These are phyloP conservation scores for Cladosporium cucumerinum DNA, from an alignment of 2,329 filamentous ascomycete species.

Conservation along the genomic window DNA sequence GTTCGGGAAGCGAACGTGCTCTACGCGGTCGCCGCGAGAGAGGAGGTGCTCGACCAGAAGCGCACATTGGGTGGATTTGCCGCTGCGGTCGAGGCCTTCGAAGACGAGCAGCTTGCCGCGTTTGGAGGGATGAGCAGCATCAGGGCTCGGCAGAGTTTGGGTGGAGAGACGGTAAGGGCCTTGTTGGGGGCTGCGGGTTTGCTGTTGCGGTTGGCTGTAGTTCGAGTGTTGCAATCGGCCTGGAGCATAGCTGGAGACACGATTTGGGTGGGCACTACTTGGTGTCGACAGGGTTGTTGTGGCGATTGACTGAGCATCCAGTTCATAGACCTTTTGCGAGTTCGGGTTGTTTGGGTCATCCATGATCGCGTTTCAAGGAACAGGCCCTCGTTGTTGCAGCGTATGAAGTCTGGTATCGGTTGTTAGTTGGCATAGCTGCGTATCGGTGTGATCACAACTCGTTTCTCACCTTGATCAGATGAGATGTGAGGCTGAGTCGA, in stretches of 20 bases:
- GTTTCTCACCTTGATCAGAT: slow-evolving; percentile 2
- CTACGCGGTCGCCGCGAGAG: slow-evolving; percentile 50
- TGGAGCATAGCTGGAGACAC: slow-evolving; percentile 16
- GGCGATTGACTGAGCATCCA: slow-evolving; percentile 14
- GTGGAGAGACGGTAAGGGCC: slow-evolving; percentile 17
- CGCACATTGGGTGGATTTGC: slow-evolving; percentile 87
- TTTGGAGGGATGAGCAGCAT: background rate
- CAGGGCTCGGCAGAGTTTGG: background rate
- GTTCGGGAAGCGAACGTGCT: slow-evolving; percentile 68
- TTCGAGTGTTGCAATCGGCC: slow-evolving; percentile 3
- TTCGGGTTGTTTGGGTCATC: slow-evolving; percentile 7
- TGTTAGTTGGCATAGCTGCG: background rate
- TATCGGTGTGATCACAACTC: background rate
- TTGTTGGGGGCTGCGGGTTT: slow-evolving; percentile 9
- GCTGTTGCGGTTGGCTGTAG: background rate
- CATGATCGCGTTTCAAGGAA: background rate
- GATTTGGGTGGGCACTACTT: background rate
- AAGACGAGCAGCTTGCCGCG: slow-evolving; percentile 74
- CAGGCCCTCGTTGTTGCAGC: background rate
- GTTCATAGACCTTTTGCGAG: slow-evolving; percentile 12
- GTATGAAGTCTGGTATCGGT: background rate
- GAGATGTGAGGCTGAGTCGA: slow-evolving; percentile 2
- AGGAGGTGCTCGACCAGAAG: slow-evolving; percentile 57
- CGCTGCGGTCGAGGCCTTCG: slow-evolving; percentile 84
- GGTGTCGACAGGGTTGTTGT: slow-evolving; percentile 7